phyloP scores from a whole-genome alignment of 2,329 filamentous ascomycete species.

The Exophiala mesophila region DNA sequence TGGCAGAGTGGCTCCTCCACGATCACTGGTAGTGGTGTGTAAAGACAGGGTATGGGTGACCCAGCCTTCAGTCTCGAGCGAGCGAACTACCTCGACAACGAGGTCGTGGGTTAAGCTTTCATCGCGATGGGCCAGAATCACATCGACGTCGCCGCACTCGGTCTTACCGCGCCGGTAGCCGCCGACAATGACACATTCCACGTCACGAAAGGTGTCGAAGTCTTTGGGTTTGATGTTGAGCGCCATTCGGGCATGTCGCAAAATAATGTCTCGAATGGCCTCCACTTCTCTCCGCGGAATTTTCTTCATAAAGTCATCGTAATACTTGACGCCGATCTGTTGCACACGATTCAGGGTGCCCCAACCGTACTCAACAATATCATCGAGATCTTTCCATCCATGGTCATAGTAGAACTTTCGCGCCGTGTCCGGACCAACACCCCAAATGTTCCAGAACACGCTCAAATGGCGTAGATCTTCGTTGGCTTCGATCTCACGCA shows the following conservation, averaged over 20 bases:
- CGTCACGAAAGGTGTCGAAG: constrained; percentile 36
- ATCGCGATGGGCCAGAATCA: constrained; percentile 75
- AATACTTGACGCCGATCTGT: constrained; percentile 91
- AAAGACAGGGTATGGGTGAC: constrained; percentile 79
- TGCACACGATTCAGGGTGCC: constrained; percentile 67
- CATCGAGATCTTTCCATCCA: constrained; percentile 78
- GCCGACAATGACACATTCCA: constrained; percentile 65
- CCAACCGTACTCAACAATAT: constrained; percentile 82
- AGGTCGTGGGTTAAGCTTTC: constrained; percentile 63
- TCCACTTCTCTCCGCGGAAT: constrained; percentile 73
- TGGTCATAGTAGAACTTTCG: constrained; percentile 71
- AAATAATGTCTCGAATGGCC: constrained; percentile 59
- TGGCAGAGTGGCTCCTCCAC: constrained; percentile 62
- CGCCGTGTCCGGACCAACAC: constrained; percentile 78
- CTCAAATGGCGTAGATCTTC: constrained; percentile 60
- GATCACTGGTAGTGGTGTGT: constrained; percentile 63
- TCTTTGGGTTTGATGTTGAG: constrained; percentile 13
- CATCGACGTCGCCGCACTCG: constrained; percentile 74
- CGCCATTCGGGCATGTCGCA: constrained; percentile 53
- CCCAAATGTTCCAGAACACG: constrained; percentile 81
- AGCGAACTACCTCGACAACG: constrained; percentile 64
- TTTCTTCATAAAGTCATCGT: constrained; percentile 71
- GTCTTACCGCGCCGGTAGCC: constrained; percentile 76
- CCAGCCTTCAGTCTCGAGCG: constrained; percentile 62
- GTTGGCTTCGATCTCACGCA: constrained; percentile 60